Evolutionary conservation across 1,139 yeast species (phyloP).

Genomic region (Candida albicans): DNA sequence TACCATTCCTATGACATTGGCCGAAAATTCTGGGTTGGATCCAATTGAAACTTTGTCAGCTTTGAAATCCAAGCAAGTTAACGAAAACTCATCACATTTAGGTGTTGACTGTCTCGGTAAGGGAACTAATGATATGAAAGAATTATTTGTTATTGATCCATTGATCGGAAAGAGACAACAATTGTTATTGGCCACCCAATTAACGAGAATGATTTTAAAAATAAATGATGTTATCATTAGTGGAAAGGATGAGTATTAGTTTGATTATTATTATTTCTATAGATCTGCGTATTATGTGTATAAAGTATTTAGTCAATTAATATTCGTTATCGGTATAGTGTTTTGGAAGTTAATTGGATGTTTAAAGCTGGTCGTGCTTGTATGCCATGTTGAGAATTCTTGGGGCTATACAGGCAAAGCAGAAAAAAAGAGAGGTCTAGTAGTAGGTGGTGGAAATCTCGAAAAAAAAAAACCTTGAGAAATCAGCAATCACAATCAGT

Average conservation of each 20-base stretch:
- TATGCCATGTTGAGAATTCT: too few species aligned
- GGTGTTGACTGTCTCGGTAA: conserved; percentile 95
- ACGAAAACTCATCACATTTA: conserved; percentile 64
- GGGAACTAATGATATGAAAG: conserved; percentile 89
- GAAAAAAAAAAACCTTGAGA: too few species aligned
- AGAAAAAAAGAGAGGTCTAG: too few species aligned
- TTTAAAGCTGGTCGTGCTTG: too few species aligned
- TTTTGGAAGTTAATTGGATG: too few species aligned
- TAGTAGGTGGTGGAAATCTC: too few species aligned
- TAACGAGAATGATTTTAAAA: conserved; percentile 95
- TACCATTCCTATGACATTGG: conserved; percentile 88
- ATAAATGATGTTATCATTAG: conserved; percentile 94
- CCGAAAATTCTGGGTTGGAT: conserved; percentile 93
- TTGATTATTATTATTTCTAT: too few species aligned
- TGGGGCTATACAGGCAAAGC: too few species aligned
- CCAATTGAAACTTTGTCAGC: conserved; percentile 87
- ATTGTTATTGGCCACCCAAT: conserved; percentile 89
- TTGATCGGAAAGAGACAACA: conserved; percentile 97
- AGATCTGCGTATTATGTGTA: too few species aligned
- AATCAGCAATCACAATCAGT: too few species aligned
- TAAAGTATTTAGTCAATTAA: too few species aligned
- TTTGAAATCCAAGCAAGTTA: conserved; percentile 82
- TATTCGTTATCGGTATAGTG: too few species aligned
- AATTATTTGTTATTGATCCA: conserved; percentile 93
- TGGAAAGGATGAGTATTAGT: conserved; percentile 73